These are phyloP conservation scores for Aureobasidium melanogenum DNA, from an alignment of 2,329 filamentous ascomycete genomes.

Conservation along the genomic window DNA sequence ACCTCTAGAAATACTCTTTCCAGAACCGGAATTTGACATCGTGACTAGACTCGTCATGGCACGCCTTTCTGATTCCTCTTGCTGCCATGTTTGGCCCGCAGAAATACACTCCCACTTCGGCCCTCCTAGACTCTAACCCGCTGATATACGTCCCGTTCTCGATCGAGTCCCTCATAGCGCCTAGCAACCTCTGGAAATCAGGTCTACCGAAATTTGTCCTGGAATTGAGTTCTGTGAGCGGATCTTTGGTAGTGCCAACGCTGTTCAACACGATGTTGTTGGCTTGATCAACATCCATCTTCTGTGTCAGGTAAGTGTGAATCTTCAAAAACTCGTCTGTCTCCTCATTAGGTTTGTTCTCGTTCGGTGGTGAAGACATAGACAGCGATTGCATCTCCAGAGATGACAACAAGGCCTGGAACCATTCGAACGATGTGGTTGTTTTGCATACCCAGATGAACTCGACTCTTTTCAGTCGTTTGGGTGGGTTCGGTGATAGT, in stretches of 20 bases:
- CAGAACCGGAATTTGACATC: slow-evolving; percentile 95
- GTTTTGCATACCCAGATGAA: slow-evolving; percentile 99
- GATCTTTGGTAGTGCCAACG: slow-evolving; percentile 79
- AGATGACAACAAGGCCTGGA: slow-evolving; percentile 84
- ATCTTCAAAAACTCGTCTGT: slow-evolving; percentile 85
- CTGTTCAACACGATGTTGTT: slow-evolving; percentile 97
- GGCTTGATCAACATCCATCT: slow-evolving; percentile 80
- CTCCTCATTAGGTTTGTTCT: slow-evolving; percentile 57
- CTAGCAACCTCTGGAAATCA: slow-evolving; percentile 74
- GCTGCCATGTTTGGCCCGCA: slow-evolving; percentile 80
- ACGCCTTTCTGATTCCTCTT: slow-evolving; percentile 74
- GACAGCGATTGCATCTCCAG: slow-evolving; percentile 77
- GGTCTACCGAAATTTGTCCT: slow-evolving; percentile 93
- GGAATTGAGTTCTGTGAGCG: slow-evolving; percentile 80
- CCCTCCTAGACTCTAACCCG: slow-evolving; percentile 63
- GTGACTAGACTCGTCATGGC: slow-evolving; percentile 59
- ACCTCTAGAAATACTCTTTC: slow-evolving; percentile 71
- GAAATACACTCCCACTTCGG: slow-evolving; percentile 94
- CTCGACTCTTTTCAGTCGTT: slow-evolving; percentile 84
- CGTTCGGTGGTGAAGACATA: slow-evolving; percentile 34
- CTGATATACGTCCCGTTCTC: slow-evolving; percentile 75
- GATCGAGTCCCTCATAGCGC: slow-evolving; percentile 80
- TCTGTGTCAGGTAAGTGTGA: slow-evolving; percentile 94
- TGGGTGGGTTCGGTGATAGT: slow-evolving; percentile 78
- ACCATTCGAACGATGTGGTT: slow-evolving; percentile 95